Evolutionary conservation across 1,284 basidiomycete genomes (phyloP), one percentile per base, ranked within the genome.

Genomic region (Apiotrichum laibachii): DNA sequence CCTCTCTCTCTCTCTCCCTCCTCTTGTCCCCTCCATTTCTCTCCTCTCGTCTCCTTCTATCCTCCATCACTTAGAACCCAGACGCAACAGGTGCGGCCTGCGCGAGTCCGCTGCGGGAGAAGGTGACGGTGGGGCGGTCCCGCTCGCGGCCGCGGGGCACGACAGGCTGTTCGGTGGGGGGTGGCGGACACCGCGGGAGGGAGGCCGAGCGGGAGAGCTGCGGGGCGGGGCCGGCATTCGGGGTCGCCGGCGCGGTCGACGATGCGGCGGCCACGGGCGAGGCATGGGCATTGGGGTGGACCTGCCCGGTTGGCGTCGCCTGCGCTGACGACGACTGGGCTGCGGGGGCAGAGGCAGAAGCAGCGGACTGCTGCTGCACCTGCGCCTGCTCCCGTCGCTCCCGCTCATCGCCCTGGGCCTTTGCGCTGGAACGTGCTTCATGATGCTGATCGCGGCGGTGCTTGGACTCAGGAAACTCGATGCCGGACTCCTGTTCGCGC

Each of bases 401-500:
- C 7, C 26, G 26, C 26, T 7, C 26, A 7, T 31, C 26, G 26
- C 26, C 26, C 26, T 31, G 26, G 26, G 26, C 26, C 26, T 31
- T 31, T 31, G 26, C 26, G 26, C 26, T 31, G 4, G 19, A 44
- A 22, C 39, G 40, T 19, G 43, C 51, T 51, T 44, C 19, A 39
- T 11, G 33, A 35, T 40, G 19, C 21, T 42, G 43, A 50, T 63
- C 58, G 26, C 59, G 53, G 37, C 57, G 44, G n/a, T 52, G 49
- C 52, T 47, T 46, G 34, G 43, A 33, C 22, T 55, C 44, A 35
- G 54, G 53, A 31, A 39, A 12, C 50, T 51, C 56, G 54, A 33
- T 40, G 13, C 50, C 57, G 22, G 54, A 47, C 21, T 64, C 63
- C 39, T 63, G 62, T 59, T 72, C 71, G 45, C 67, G 67, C 22